A percentile compares a stretch with the other conserved stretches of the same genome.
Evolutionary conservation across 1,284 basidiomycete genomes (phyloP).

Genomic region (Tylopilus orsonianus): DNA sequence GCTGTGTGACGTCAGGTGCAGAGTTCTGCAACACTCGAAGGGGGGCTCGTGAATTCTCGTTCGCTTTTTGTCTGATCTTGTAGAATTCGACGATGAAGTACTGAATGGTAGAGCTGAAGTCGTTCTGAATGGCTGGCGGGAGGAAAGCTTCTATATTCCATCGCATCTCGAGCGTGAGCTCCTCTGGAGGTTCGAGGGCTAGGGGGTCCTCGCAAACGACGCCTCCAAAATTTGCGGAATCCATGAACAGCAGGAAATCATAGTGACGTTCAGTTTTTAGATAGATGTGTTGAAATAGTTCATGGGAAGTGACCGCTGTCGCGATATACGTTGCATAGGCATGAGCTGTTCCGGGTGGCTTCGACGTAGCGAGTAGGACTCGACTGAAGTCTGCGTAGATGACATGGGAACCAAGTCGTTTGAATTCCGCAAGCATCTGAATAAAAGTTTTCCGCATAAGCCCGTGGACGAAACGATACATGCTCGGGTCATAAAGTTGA

Average conservation of each 20-base stretch:
- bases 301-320: slow-evolving; percentile 90
- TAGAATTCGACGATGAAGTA: slow-evolving; percentile 89
- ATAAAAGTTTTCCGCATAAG: slow-evolving; percentile 99
- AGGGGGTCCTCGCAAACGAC: slow-evolving; percentile 81
- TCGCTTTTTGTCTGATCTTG: slow-evolving; percentile 69
- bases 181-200: slow-evolving; percentile 64
- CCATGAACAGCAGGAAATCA: slow-evolving; percentile 96
- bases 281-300: slow-evolving; percentile 93
- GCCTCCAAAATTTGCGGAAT: slow-evolving; percentile 90
- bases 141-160: slow-evolving; percentile 97
- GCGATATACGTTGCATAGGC: slow-evolving; percentile 96
- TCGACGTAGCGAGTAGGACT: slow-evolving; percentile 90
- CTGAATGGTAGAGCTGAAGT: slow-evolving; percentile 77
- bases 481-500: slow-evolving; percentile 89
- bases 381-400: slow-evolving; percentile 95
- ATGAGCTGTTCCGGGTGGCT: slow-evolving; percentile 92
- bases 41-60: slow-evolving; percentile 64
- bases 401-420: slow-evolving; percentile 89
- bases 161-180: slow-evolving; percentile 79
- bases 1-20: slow-evolving; percentile 61
- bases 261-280: slow-evolving; percentile 90
- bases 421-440: slow-evolving; percentile 96
- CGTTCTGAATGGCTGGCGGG: slow-evolving; percentile 77
- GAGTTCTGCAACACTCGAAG: slow-evolving; percentile 74
- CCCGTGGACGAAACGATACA: slow-evolving; percentile 92